Evolutionary conservation across 164 flowering plant species (phyloP), one percentile per base, ranked within the genome.

Genomic region (Piper betle): DNA sequence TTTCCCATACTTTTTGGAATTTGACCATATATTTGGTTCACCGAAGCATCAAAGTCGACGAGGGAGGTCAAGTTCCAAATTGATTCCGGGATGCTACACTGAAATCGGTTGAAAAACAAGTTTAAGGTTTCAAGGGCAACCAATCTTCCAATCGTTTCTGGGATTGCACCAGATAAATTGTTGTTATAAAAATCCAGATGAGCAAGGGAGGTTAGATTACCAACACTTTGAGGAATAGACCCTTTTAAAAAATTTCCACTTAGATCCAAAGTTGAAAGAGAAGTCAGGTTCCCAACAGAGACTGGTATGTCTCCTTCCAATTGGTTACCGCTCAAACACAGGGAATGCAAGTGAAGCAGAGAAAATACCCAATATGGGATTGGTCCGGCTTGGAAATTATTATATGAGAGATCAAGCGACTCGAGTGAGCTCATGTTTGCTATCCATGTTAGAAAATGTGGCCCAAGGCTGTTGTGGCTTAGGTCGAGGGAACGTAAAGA

Each of bases 191-290:
- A 25, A 25, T 25, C 33, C 33, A 48, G 19, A 54, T 15, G 57
- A 46, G 40, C 52, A 48, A 9, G 16, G 13, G 54, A 52, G 54
- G 54, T 15, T 3, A 52, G 54, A 13, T 52, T 52, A 52, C 54
- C 54, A 52, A 52, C 18, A 52, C 18, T 15, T 19, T 52, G 18
- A 52, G 19, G 71, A 67, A 55, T 64, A 2, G 53, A 52, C n/a
- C 73, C 78, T 63, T 66, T 54, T 71, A 69, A 37, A 7, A 7
- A 0, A 55, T 69, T 69, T 2, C 16, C 5, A 2, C 25, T 19
- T 41, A 64, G 53, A 19, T 39, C 37, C 57, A 63, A 17, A 11
- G n/a, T 15, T 39, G 15, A 5, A 8, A 63, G 33, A 25, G 33
- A 25, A 25, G 33, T 25, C 2, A 37, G 10, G 9, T 59, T 59